Conservation (phyloP, 225 moss, liverwort and hornwort genomes). For the Bryum argenteum region DNA sequence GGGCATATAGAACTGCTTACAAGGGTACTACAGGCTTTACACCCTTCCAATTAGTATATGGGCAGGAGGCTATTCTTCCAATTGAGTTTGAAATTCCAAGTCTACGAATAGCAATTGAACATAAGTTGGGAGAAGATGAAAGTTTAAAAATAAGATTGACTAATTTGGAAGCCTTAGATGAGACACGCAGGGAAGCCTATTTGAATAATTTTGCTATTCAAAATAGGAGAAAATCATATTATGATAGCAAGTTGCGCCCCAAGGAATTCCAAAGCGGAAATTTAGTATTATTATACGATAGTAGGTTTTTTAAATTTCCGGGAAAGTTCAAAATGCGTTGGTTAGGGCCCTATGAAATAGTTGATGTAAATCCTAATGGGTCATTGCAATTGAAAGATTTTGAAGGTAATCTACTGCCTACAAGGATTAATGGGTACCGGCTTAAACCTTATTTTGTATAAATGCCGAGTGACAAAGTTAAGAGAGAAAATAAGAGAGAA, state of each 20-base stretch:
- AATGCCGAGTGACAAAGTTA: too few relatives aligned
- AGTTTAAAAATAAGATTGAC: background rate
- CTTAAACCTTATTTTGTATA: too few relatives aligned
- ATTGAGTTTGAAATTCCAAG: background rate
- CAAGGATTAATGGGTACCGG: too few relatives aligned
- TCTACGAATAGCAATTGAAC: background rate
- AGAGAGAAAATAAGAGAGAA: too few relatives aligned
- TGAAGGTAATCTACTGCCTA: background rate
- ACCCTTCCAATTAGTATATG: background rate
- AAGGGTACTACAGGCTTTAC: background rate
- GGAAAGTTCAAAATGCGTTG: background rate
- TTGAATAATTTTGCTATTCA: too few relatives aligned
- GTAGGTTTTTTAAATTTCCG: background rate
- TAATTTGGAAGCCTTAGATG: background rate
- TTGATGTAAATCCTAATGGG: background rate
- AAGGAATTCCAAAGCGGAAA: background rate
- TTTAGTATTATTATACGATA: background rate
- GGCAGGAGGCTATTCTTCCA: too few relatives aligned
- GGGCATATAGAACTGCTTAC: slow-evolving; percentile 5
- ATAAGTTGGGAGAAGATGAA: background rate
- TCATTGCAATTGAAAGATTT: background rate
- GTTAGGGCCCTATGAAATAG: background rate
- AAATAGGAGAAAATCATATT: background rate
- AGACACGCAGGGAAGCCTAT: background rate
- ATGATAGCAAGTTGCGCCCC: background rate